phyloP scores from a whole-genome alignment of 306 rosid species.

The barrel medic (Medicago truncatula) region MtrunA17r5.0-ANR NC_053042.1:42926001-42926500 shows the following conservation, averaged over 20 bases:
- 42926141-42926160: slow-evolving; percentile 89
- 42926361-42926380: slow-evolving; percentile 92
- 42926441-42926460: slow-evolving; percentile 94
- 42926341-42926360: slow-evolving; percentile 84
- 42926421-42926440: slow-evolving; percentile 97
- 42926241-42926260: slow-evolving; percentile 98
- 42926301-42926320: slow-evolving; percentile 90
- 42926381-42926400: slow-evolving; percentile 86
- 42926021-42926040: slow-evolving; percentile 90
- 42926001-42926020: slow-evolving; percentile 86
- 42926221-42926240: slow-evolving; percentile 92
- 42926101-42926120: slow-evolving; percentile 93
- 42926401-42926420: slow-evolving; percentile 95
- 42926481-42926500: slow-evolving; percentile 98
- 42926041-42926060: slow-evolving; percentile 87
- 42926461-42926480: slow-evolving; percentile 96
- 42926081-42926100: slow-evolving; percentile 96
- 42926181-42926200: slow-evolving; percentile 90
- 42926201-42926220: slow-evolving; percentile 99
- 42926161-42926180: slow-evolving; percentile 88
- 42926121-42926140: slow-evolving; percentile 98
- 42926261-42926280: slow-evolving; percentile 93
- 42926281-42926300: slow-evolving; percentile 87
- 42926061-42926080: slow-evolving; percentile 90
- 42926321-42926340: slow-evolving; percentile 86